Evolutionary conservation across 805 yeast genomes (phyloP), one percentile per base, ranked within the genome.

Genomic region (Clavispora phyllophila): DNA sequence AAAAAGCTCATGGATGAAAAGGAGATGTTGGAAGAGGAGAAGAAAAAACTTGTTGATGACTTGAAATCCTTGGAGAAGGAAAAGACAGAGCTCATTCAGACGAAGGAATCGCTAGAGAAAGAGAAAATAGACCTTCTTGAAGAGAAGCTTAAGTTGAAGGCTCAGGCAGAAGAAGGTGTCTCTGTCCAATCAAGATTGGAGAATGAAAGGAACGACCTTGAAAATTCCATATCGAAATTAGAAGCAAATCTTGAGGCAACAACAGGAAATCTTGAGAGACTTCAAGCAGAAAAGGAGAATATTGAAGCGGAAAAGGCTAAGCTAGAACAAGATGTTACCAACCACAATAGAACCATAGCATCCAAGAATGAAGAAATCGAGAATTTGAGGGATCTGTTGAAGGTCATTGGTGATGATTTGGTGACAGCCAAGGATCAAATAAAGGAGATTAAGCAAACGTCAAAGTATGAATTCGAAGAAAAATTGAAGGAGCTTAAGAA

Each of bases 351-450:
- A 3, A 60, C 63, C 7, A 43, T 79, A n/a, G 62, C 59, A 26
- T 36, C 55, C 8, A 79, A 80, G 46, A 44, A 56, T 10, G 85
- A 79, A 42, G 96, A 89, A 54, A 65, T 88, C 14, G 88, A 80
- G 37, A 73, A 70, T 40, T 69, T 85, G 40, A 77, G 81, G 54
- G 96, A 88, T 44, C 86, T 84, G 87, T 60, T 90, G 41, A 75
- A 75, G 48, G 80, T 77, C 43, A 72, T 89, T 22, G 96, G 96
- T 1, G 78, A 85, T 54, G 95, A 87, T 39, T 68, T 89, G 7
- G 95, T 89, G 1, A 74, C 76, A 5, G 78, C 88, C 0, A 79
- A 76, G 49, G 87, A 84, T 36, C 65, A 77, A 41, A 40, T 81
- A 17, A 82, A 83, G 51, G 58, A 55, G 4, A 26, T 61, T 15